Evolutionary conservation across 2,329 filamentous ascomycete genomes (phyloP).

Genomic region (Penicillium sp.): DNA sequence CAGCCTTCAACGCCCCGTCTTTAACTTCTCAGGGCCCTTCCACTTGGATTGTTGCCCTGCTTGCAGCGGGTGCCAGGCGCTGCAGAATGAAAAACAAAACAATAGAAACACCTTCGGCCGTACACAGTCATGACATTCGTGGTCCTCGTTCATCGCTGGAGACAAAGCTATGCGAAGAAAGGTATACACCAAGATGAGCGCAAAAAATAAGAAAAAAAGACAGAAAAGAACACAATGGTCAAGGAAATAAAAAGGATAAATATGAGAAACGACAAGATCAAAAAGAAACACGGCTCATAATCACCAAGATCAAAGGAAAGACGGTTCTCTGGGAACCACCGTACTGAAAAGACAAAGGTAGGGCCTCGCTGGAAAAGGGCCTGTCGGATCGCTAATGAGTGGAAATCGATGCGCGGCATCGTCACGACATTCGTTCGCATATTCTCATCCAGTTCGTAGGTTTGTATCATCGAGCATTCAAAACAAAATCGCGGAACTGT

Average conservation of each 20-base stretch:
- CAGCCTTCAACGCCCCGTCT: slow-evolving; percentile 9
- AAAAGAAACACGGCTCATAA: slow-evolving; percentile 13
- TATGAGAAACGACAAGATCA: slow-evolving; percentile 24
- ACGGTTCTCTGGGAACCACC: slow-evolving; percentile 19
- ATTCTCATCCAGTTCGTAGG: slow-evolving; percentile 30
- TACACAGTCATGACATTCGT: slow-evolving; percentile 43
- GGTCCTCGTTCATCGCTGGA: slow-evolving; percentile 41
- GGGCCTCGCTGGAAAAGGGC: slow-evolving; percentile 16
- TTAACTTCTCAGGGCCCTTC: background rate
- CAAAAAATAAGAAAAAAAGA: slow-evolving; percentile 1
- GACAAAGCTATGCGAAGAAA: slow-evolving; percentile 37
- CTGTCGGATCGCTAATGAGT: slow-evolving; percentile 13
- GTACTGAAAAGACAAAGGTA: slow-evolving; percentile 7
- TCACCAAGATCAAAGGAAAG: slow-evolving; percentile 25
- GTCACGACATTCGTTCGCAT: slow-evolving; percentile 25
- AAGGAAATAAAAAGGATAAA: slow-evolving; percentile 28
- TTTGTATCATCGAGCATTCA: slow-evolving; percentile 11
- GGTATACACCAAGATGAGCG: slow-evolving; percentile 33
- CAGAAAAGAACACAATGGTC: slow-evolving; percentile 26
- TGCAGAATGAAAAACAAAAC: slow-evolving; percentile 19
- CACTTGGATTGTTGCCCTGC: slow-evolving; percentile 8
- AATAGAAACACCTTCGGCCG: slow-evolving; percentile 30
- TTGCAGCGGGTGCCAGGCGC: slow-evolving; percentile 5
- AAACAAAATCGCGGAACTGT: slow-evolving; percentile 17
- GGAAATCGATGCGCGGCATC: slow-evolving; percentile 23